Evolutionary conservation across 331 rosid genomes (phyloP), one percentile per base, ranked within the genome.

Genomic region (Ulmus americana): DNA sequence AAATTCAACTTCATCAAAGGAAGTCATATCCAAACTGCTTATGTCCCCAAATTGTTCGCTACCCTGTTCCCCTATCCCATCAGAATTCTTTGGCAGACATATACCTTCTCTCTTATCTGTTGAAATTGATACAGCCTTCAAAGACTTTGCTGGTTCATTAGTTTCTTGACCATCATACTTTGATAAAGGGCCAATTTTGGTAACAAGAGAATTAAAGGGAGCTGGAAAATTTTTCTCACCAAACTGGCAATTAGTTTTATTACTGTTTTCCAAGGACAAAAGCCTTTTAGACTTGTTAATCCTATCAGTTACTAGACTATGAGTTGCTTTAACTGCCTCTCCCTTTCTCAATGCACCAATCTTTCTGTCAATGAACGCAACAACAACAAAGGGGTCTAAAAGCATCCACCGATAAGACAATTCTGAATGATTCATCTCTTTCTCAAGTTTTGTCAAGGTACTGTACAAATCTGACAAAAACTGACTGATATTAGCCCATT

Each of bases 341-440:
- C 99, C 99, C 86, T 65, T 94, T 83, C 81, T 87, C 84, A 94
- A 70, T 1, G 87, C 67, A 71, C 95, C 95, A 68, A 90, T 76
- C 91, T 94, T 90, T 80, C 88, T 84, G 59, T 81, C 76, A 75
- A 90, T 35, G 63, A 79, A 82, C 58, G 84, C 70, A 11, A 90
- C 86, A 20, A 68, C 68, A 56, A 94, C 96, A 73, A 82, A 94
- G 55, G 97, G 99, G 76, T 94, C 96, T 78, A 94, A 79, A 65
- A 85, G 73, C 81, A 71, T 79, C 99, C 99, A 94, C 39, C 61
- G 74, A 67, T 84, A 67, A 72, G 88, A 90, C 86, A 94, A 78
- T 52, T 77, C 85, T 45, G 75, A 73, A 52, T 72, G 81, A 56
- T 63, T 71, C 43, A 28, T 79, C 63, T 71, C 83, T 59, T 84